Base-by-base conservation (phyloP, 139 green algal genomes). In the Chlorella sorokiniana region DNA sequence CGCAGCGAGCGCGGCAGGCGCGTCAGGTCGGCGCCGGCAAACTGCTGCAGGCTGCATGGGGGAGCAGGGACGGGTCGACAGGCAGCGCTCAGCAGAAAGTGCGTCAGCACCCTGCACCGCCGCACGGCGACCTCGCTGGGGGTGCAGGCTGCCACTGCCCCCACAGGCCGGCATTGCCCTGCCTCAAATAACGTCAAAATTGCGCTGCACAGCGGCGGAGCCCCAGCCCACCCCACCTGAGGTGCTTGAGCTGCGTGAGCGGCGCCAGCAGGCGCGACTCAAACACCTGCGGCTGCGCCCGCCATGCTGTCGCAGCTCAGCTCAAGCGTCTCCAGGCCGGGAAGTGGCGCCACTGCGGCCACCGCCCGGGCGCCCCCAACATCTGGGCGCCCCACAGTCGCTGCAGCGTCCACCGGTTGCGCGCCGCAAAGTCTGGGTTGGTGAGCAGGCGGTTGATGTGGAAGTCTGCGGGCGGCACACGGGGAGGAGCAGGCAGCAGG, bases 331-430 rank as follows among this genome's bases (percentile, higher is more conserved):
- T 56, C 27, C 52, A 69, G 73, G 27, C 23, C 6, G 33, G 35
- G 9, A 69, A 69, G 72, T 54, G 72, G 9, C 51, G 35, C 14
- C 41, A 59, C 75, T 72, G 75, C 14, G 75, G 59, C 59, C 59
- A 42, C 40, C 75, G 75, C n/a, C 56, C 59, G 27, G 59, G 75
- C 40, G 44, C 59, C 16, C 29, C 31, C 40, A 44, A 4, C 75
- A 71, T 25, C 75, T 69, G 56, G 27, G 59, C 75, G 40, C 75
- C 75, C 59, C 75, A 71, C 59, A 81, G 59, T 40, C 75, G 59
- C 59, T 70, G 23, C 59, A 81, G 75, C 75, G 48, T 31, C 75
- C 29, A 40, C 11, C n/a, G 20, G 59, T 70, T 72, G 59, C 75
- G 75, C 5, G 41, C 56, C 2, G 41, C 59, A 71, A 81, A 81